Conservation (phyloP, 495 filamentous ascomycete species). For the Friedmanniomyces endolithicus region DNA sequence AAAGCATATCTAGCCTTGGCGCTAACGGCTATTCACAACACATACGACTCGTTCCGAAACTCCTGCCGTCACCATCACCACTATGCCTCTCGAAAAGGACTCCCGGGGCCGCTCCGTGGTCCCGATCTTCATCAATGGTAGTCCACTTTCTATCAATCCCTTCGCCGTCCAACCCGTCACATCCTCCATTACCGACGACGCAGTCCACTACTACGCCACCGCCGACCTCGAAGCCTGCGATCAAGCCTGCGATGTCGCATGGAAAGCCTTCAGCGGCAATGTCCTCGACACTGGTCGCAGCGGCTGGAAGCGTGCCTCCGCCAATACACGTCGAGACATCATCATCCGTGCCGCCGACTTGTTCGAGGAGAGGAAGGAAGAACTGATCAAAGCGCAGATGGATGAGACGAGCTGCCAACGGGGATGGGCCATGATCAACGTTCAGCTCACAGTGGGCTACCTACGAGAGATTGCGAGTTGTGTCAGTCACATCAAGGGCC, state of each 20-base stretch:
- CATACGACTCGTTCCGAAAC: too few species aligned
- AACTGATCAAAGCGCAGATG: constrained; percentile 19
- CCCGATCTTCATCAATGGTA: constrained; percentile 15
- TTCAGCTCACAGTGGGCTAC: constrained; percentile 16
- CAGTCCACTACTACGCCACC: constrained; percentile 16
- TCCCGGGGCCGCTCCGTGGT: constrained; percentile 7
- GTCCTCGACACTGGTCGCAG: constrained; percentile 13
- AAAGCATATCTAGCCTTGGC: too few species aligned
- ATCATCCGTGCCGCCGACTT: constrained; percentile 11
- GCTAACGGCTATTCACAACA: too few species aligned
- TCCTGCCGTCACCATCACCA: background rate
- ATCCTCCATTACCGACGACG: constrained; percentile 9
- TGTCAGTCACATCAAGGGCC: constrained; percentile 16
- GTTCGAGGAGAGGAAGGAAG: constrained; percentile 5
- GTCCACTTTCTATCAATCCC: constrained; percentile 2
- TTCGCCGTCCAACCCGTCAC: constrained; percentile 9
- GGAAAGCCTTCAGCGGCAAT: constrained; percentile 13
- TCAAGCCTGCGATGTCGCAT: constrained; percentile 15
- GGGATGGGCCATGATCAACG: constrained; percentile 21
- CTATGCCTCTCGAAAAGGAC: constrained; percentile 12
- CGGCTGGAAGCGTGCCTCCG: constrained; percentile 17
- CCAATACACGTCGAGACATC: constrained; percentile 13
- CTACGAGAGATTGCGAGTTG: constrained; percentile 24
- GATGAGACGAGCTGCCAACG: constrained; percentile 20
- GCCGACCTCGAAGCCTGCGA: constrained; percentile 5